Percentiles rank a stretch among this genome's conserved stretches.
Evolutionary conservation across 306 rosid species (phyloP).

Genomic region (Citrullus mucosospermus): DNA sequence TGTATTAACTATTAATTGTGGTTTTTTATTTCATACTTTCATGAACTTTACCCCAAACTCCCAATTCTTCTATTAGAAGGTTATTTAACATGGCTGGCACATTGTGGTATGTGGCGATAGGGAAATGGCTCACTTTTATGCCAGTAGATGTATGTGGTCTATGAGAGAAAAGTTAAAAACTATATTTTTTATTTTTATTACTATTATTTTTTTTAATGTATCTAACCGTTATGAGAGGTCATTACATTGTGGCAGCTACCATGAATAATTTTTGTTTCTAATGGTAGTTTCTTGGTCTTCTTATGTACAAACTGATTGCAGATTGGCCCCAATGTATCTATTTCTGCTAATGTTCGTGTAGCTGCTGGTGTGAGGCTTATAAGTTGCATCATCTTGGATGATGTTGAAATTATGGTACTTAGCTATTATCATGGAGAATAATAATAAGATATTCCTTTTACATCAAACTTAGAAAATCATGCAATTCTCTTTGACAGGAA

Average conservation of each 20-base stretch:
- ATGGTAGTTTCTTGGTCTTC: not conserved
- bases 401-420: constrained; percentile 69
- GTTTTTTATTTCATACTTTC: not conserved
- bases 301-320: constrained; percentile 11
- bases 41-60: not conserved
- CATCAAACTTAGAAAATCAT: not conserved
- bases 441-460: not conserved
- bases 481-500: constrained; percentile 41
- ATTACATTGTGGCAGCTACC: not conserved
- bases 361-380: constrained; percentile 90
- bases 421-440: not conserved
- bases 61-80: not conserved
- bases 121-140: not conserved
- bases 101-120: not conserved
- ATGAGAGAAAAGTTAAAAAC: not conserved
- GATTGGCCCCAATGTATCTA: constrained; percentile 90
- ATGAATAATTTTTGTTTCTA: not conserved
- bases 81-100: not conserved
- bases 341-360: constrained; percentile 90
- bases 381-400: constrained; percentile 80
- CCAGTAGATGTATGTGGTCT: not conserved
- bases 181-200: not conserved
- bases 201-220: too few relatives aligned
- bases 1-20: not conserved
- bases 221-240: not conserved